Base-by-base conservation (phyloP, 768 basidiomycete genomes). In the Kwoniella sp. region DNA sequence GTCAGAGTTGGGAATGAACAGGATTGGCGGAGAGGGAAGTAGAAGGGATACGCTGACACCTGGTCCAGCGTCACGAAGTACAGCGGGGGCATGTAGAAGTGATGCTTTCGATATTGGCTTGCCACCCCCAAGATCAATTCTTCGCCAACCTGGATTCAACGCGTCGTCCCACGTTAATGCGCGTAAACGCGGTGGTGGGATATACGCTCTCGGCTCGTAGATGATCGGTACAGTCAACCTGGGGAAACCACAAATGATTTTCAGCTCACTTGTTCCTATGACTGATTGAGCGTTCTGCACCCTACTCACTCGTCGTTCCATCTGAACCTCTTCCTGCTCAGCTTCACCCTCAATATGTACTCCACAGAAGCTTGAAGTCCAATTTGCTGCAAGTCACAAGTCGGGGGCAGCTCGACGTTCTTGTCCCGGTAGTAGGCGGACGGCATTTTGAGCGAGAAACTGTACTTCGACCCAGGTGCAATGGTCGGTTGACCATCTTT, bases 141-240 rank as follows among this genome's bases (percentile, higher is more conserved):
- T 71, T 5, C 74, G 61, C 76, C 76, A 78, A 15, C 76, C 76
- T 11, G 76, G 76, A 45, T 78, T 78, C 23, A 78, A 58, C 12
- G 74, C 60, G 52, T 78, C 76, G 30, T 75, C 71, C 20, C 55
- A 59, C 4, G 76, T 75, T 55, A 78, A 47, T 9, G 68, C 61
- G 1, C 74, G 59, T 2, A 78, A 50, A 2, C 76, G 72, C 2
- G 74, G 66, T 12, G 76, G 76, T 2, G 66, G 57, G 57, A 78
- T 65, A 31, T 72, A 75, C 20, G 72, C 66, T 52, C 73, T 30
- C 5, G 76, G 76, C 45, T 75, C 72, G 48, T 78, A 78, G 5
- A 78, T 61, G 29, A 78, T 66, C 5, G 76, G 76, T 1, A 78
- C 51, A 38, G 70, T 61, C 22, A 78, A 38, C 2, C 76, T 78